phyloP scores from a whole-genome alignment of 1,284 basidiomycete species.

The Meripilus lineatus region DNA sequence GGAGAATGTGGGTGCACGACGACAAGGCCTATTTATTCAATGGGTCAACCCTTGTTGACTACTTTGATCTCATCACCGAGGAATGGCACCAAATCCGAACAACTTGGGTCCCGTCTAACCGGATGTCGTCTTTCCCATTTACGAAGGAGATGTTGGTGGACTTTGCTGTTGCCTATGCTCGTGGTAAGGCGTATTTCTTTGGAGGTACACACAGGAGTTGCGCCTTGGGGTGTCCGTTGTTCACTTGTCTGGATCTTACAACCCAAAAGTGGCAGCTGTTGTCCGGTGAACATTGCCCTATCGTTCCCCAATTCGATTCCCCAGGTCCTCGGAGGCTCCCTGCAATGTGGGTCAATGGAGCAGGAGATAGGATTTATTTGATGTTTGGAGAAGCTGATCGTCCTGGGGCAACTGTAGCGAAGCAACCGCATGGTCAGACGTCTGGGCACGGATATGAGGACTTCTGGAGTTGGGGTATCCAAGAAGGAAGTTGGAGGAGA shows the following conservation, averaged over 20 bases:
- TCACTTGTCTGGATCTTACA: constrained; percentile 21
- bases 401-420: constrained; percentile 17
- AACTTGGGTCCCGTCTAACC: constrained; percentile 16
- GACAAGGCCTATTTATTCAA: constrained; percentile 31
- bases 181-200: constrained; percentile 25
- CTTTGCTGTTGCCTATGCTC: constrained; percentile 24
- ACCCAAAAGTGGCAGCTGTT: constrained; percentile 19
- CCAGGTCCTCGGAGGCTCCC: constrained; percentile 28
- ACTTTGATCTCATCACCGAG: constrained; percentile 29
- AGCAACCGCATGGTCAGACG: constrained; percentile 22
- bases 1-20: constrained; percentile 25
- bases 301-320: constrained; percentile 3
- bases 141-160: constrained; percentile 22
- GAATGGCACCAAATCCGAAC: constrained; percentile 27
- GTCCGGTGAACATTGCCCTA: constrained; percentile 11
- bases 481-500: constrained; percentile 29
- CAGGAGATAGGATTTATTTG: constrained; percentile 27
- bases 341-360: constrained; percentile 21
- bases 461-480: constrained; percentile 36
- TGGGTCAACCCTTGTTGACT: constrained; percentile 22
- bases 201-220: constrained; percentile 16
- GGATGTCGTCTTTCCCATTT: constrained; percentile 15
- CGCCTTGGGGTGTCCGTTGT: constrained; percentile 20
- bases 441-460: constrained; percentile 31
- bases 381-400: constrained; percentile 34